Conservation (phyloP, 2,329 filamentous ascomycete species). For the Alternaria atra region DNA sequence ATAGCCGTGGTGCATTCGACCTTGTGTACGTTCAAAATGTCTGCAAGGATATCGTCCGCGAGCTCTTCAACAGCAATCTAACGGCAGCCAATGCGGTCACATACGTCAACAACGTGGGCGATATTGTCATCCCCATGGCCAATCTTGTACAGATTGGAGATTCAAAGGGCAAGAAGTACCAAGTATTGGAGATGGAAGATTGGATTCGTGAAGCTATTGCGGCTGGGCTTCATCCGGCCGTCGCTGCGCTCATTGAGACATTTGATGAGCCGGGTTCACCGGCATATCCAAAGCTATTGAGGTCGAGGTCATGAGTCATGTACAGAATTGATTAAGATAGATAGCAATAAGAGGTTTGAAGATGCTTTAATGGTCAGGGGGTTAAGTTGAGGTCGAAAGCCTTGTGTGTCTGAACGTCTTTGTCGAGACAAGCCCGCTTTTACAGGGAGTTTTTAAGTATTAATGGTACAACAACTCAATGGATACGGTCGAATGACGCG, state of each 20-base stretch:
- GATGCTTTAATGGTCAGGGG: too few species aligned
- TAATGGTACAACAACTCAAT: too few species aligned
- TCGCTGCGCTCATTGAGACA: neutral
- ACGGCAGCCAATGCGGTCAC: neutral
- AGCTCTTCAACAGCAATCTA: neutral
- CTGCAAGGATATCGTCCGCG: neutral
- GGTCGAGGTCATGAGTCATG: too few species aligned
- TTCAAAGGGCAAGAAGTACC: neutral
- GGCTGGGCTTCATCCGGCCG: neutral
- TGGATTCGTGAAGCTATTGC: neutral
- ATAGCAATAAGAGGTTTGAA: too few species aligned
- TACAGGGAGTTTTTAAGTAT: too few species aligned
- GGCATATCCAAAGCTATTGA: too few species aligned
- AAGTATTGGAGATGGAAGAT: neutral
- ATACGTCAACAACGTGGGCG: neutral
- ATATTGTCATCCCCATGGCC: neutral
- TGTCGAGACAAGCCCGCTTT: too few species aligned
- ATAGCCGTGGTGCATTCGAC: conserved; percentile 3
- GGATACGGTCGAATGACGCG: too few species aligned
- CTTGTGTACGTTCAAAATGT: neutral
- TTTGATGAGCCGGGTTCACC: neutral
- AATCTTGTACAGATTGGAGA: neutral
- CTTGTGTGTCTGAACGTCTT: too few species aligned
- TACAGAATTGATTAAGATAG: too few species aligned
- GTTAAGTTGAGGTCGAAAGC: too few species aligned